Conservation (phyloP, 345 rosid genomes). For the Laguncularia racemosa region DNA sequence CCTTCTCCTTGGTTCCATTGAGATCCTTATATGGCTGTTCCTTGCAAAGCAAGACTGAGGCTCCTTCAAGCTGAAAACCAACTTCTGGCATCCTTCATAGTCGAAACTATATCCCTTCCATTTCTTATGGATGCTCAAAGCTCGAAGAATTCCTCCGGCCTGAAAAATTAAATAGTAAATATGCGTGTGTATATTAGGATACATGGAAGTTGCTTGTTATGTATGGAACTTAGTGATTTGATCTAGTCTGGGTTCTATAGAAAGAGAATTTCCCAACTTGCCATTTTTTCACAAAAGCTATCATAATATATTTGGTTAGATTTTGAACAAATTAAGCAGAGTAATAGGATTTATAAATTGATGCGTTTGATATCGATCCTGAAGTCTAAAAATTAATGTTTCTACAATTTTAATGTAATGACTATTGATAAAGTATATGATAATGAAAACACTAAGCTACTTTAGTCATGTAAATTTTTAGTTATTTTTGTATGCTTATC, state of each 20-base stretch:
- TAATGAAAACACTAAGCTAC: no score
- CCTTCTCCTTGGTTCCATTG: constrained; percentile 22
- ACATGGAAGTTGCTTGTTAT: neutral
- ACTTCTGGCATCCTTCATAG: constrained; percentile 52
- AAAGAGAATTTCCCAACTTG: no score
- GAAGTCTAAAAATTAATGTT: no score
- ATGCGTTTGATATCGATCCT: neutral
- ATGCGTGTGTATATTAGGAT: no score
- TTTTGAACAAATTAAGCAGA: no score
- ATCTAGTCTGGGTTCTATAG: no score
- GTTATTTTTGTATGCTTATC: no score
- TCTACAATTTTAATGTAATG: no score
- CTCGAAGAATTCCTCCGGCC: constrained; percentile 65
- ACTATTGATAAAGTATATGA: no score
- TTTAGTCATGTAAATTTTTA: no score
- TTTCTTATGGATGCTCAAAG: constrained; percentile 50
- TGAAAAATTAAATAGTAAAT: neutral
- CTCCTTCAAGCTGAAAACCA: constrained; percentile 62
- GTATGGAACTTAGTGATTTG: neutral
- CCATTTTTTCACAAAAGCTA: no score
- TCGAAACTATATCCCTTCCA: constrained; percentile 67
- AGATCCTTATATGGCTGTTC: constrained; percentile 37
- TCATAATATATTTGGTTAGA: no score
- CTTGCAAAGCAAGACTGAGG: constrained; percentile 36
- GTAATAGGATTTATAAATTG: neutral